Evolutionary conservation across 148 eudicot species (phyloP), one percentile per base, ranked within the genome.

Genomic region (Chenopodium album): DNA sequence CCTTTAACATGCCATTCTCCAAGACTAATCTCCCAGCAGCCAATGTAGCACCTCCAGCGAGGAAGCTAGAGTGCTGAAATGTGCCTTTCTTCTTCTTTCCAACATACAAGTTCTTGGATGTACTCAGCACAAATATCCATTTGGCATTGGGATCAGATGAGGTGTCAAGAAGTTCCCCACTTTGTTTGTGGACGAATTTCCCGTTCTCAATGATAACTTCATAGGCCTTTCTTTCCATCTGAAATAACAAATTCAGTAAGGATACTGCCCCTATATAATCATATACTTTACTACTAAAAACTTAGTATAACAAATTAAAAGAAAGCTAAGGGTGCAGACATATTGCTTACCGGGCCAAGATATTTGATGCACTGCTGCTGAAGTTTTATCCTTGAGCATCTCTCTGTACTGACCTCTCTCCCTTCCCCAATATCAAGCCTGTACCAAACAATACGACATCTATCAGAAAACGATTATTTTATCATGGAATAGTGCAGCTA

Each of bases 341-440:
- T 50, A 68, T 76, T 65, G 79, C 97, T 81, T 75, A 96, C 99
- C 73, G 99, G 99, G 34, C 97, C 98, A 76, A 96, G 99, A 86
- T 96, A 96, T 87, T 94, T 96, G 85, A 96, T 96, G 86, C 99
- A 94, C 68, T 96, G 99, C 75, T 91, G 98, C 72, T 94, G 98
- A 86, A 96, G 97, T 85, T 91, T 91, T 9, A 82, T 81, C 78
- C 98, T 87, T 22, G 97, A 88, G 76, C 98, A 92, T 83, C 87
- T 92, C 19, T 96, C 97, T 75, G 92, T 85, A 85, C 90, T 94
- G 52, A 91, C 89, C 84, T 96, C 99, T 81, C 84, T 94, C 17
- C 99, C 99, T 88, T 96, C 99, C 70, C 99, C 99, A 54, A 96
- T 91, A 81, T 96, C 99, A 86, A 95, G 88, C 98, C 98, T 94